A percentile compares a stretch with the other conserved stretches of the same genome.
Evolutionary conservation across 768 basidiomycete species (phyloP).

Genomic region (Russula foetens): DNA sequence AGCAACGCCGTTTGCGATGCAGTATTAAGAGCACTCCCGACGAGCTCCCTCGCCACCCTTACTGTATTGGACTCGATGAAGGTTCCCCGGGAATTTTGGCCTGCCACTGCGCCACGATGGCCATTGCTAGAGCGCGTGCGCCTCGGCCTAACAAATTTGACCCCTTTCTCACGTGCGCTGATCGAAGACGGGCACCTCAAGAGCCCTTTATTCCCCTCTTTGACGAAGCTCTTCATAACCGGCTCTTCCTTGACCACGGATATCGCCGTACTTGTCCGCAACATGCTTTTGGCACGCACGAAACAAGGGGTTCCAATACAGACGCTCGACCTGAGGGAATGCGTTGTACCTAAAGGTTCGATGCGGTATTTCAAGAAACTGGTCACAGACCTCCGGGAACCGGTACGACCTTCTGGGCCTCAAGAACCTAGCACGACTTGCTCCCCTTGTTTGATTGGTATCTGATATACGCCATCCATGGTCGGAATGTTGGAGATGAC

Average conservation of each 20-base stretch:
- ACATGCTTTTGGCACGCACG: not conserved
- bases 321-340: not conserved
- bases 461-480: no score
- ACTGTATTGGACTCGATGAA: not conserved
- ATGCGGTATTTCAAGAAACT: conserved; percentile 7
- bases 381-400: no score
- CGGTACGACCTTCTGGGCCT: no score
- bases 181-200: not conserved
- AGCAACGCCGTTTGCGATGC: not conserved
- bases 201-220: not conserved
- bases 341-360: conserved; percentile 12
- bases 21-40: not conserved
- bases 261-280: not conserved
- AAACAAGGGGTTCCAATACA: not conserved
- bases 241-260: not conserved
- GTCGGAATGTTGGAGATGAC: no score
- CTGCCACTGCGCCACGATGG: not conserved
- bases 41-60: not conserved
- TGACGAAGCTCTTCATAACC: not conserved
- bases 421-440: no score
- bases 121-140: not conserved
- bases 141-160: not conserved
- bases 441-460: no score
- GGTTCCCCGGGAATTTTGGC: not conserved
- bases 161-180: not conserved